Conservation (phyloP, 2,329 filamentous ascomycete genomes). For the Diplodia intermedia region DNA sequence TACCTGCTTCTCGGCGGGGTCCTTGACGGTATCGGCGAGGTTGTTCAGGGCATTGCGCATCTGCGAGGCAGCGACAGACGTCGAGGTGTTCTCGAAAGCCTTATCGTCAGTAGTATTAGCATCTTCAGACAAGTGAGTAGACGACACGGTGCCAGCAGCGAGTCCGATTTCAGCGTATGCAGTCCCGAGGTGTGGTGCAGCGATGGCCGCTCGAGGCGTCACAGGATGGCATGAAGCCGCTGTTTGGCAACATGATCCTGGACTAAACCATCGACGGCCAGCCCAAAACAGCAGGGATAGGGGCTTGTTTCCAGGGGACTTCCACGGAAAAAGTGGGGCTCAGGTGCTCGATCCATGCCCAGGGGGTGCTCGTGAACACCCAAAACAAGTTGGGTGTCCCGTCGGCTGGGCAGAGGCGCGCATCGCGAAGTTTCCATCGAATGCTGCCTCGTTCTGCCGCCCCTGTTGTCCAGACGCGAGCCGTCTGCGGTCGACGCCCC, state of each 20-base stretch:
- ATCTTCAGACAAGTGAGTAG: not conserved
- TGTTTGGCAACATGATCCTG: constrained; percentile 1
- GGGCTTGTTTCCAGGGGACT: constrained; percentile 28
- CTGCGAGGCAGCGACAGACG: constrained; percentile 95
- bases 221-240: not conserved
- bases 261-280: constrained; percentile 7
- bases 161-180: constrained; percentile 7
- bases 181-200: not conserved
- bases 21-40: constrained; percentile 86
- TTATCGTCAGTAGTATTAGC: constrained; percentile 48
- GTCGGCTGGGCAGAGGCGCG: not conserved
- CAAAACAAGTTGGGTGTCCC: not conserved
- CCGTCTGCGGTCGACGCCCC: not conserved
- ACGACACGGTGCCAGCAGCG: constrained; percentile 31
- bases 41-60: constrained; percentile 98
- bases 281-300: constrained; percentile 28
- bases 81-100: constrained; percentile 99
- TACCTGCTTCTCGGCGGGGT: constrained; percentile 81
- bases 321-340: constrained; percentile 32
- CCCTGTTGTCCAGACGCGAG: not conserved
- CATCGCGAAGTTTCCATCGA: not conserved
- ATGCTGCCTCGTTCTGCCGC: constrained; percentile 10
- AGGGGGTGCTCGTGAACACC: constrained; percentile 21
- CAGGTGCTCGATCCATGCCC: constrained; percentile 24
- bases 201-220: not conserved